These are phyloP conservation scores for Casuarina equisetifolia DNA, from an alignment of 306 rosid species.

Conservation along the genomic window DNA sequence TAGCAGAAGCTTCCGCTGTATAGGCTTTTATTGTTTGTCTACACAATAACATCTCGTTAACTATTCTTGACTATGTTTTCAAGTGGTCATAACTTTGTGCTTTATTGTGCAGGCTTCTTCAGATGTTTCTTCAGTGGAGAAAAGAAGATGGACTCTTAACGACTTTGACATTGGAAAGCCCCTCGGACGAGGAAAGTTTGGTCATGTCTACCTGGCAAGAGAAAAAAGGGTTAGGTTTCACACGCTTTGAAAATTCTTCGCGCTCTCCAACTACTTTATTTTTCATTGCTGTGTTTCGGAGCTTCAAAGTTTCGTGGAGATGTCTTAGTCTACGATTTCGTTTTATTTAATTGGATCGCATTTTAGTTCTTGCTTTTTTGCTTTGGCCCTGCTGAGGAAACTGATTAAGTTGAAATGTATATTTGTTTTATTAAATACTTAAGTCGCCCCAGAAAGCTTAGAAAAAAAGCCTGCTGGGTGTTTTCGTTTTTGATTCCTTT, in stretches of 20 bases:
- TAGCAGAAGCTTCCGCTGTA: not conserved
- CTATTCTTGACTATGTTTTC: not conserved
- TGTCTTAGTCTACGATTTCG: not conserved
- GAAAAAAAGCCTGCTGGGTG: not conserved
- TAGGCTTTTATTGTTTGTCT: not conserved
- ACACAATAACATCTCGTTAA: not conserved
- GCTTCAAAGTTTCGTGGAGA: not conserved
- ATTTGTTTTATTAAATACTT: not conserved
- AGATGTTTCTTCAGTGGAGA: slow-evolving; percentile 66
- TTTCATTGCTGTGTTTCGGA: not conserved
- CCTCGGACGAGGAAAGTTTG: slow-evolving; percentile 96
- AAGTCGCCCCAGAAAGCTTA: not conserved
- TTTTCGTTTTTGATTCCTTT: not conserved
- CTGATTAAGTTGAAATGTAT: not conserved
- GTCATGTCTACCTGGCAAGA: slow-evolving; percentile 98
- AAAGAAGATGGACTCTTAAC: slow-evolving; percentile 80
- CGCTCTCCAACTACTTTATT: not conserved
- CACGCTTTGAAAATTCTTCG: not conserved
- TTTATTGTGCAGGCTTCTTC: slow-evolving; percentile 49
- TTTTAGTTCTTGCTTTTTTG: not conserved
- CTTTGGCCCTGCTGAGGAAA: not conserved
- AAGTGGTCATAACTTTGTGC: not conserved
- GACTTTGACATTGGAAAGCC: slow-evolving; percentile 97
- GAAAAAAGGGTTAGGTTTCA: slow-evolving; percentile 71
- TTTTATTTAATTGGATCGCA: not conserved